Evolutionary conservation across 129 eudicot species (phyloP).

Genomic region (Mikania micrantha): DNA sequence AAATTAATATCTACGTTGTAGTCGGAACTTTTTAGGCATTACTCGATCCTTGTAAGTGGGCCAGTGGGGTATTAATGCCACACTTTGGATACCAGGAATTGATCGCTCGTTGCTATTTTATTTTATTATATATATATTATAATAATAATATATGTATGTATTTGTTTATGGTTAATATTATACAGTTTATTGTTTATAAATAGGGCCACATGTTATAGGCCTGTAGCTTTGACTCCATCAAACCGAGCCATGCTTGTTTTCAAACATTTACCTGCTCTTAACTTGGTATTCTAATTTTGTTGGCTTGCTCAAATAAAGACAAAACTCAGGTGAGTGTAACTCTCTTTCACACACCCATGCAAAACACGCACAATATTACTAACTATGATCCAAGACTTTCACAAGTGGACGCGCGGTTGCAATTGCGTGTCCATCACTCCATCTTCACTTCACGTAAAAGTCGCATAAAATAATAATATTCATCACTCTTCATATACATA

Average conservation of each 20-base stretch:
- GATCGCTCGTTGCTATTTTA: neutral
- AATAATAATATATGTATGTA: neutral
- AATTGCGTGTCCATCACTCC: too few relatives aligned
- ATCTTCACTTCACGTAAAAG: too few relatives aligned
- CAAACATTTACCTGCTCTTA: constrained; percentile 19
- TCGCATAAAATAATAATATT: too few relatives aligned
- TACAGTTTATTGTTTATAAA: neutral
- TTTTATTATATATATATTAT: neutral
- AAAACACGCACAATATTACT: constrained; percentile 1
- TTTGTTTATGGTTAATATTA: too few relatives aligned
- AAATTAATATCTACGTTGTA: too few relatives aligned
- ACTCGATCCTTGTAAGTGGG: too few relatives aligned
- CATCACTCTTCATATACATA: too few relatives aligned
- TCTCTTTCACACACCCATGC: constrained; percentile 31
- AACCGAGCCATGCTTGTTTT: constrained; percentile 34
- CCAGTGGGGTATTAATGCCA: too few relatives aligned
- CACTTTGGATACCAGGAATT: neutral
- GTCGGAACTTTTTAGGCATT: too few relatives aligned
- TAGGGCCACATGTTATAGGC: constrained; percentile 48
- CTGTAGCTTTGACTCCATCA: constrained; percentile 51
- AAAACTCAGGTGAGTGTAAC: constrained; percentile 3
- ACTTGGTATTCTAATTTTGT: neutral
- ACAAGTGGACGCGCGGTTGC: too few relatives aligned
- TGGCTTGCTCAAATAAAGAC: constrained; percentile 10
- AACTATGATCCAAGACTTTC: too few relatives aligned